Evolutionary conservation across 805 yeast species (phyloP).

Genomic region (Metschnikowia borealis): DNA sequence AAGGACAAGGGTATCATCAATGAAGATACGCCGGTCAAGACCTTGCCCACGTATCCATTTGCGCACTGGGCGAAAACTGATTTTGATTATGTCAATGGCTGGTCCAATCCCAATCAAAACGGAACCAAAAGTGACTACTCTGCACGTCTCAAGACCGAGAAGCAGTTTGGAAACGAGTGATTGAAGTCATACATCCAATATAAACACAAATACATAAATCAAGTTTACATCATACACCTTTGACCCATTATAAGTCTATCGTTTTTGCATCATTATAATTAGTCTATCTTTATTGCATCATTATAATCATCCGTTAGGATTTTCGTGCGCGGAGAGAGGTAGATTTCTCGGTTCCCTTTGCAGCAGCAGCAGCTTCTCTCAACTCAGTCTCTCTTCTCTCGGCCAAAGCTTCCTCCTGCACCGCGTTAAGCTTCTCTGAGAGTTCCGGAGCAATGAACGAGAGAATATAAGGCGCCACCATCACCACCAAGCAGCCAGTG

Average conservation of each 20-base stretch:
- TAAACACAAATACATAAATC: no score
- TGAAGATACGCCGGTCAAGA: slow-evolving; percentile 54
- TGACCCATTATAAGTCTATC: background rate
- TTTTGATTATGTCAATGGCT: slow-evolving; percentile 37
- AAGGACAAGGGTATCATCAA: slow-evolving; percentile 50
- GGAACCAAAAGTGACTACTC: slow-evolving; percentile 23
- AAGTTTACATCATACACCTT: no score
- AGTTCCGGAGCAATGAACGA: slow-evolving; percentile 34
- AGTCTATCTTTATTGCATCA: no score
- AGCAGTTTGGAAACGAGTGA: slow-evolving; percentile 15
- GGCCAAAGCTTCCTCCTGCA: slow-evolving; percentile 8
- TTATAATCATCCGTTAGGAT: background rate
- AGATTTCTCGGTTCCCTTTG: background rate
- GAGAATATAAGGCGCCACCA: slow-evolving; percentile 31
- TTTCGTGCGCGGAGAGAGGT: background rate
- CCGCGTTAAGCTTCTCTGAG: slow-evolving; percentile 28
- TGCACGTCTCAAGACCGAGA: slow-evolving; percentile 20
- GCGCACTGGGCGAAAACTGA: slow-evolving; percentile 50
- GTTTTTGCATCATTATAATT: background rate
- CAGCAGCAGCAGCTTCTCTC: background rate
- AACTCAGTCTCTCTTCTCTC: background rate
- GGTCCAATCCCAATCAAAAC: slow-evolving; percentile 33
- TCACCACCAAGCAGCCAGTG: slow-evolving; percentile 23
- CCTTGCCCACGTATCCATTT: slow-evolving; percentile 60
- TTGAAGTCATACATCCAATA: background rate